Evolutionary conservation across 768 basidiomycete genomes (phyloP).

Genomic region (Hysterangium stoloniferum): DNA sequence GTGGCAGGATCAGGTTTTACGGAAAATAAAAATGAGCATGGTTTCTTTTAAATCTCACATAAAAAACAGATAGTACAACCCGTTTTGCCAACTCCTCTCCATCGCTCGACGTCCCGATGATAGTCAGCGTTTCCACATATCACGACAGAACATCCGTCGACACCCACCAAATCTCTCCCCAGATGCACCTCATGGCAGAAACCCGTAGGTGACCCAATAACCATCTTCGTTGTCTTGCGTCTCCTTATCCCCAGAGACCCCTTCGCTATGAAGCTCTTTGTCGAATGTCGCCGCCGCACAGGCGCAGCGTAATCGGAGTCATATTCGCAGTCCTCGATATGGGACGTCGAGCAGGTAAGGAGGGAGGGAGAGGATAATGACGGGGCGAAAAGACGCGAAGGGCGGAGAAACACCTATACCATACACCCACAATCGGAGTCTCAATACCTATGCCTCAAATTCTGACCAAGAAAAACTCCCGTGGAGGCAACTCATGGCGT

Average conservation of each 20-base stretch:
- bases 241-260: not conserved
- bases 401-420: too few relatives aligned
- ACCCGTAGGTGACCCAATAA: constrained; percentile 15
- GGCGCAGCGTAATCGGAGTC: not conserved
- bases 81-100: constrained; percentile 3
- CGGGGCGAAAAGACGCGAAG: too few relatives aligned
- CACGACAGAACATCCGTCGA: not conserved
- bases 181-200: constrained; percentile 17
- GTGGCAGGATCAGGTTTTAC: not conserved
- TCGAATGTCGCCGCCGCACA: constrained; percentile 3
- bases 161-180: constrained; percentile 15
- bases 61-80: too few relatives aligned
- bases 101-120: constrained; percentile 5
- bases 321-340: constrained; percentile 13
- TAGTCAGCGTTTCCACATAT: not conserved
- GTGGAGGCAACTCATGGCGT: constrained; percentile 60
- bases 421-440: too few relatives aligned
- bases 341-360: constrained; percentile 13
- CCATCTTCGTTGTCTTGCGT: constrained; percentile 13
- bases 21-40: too few relatives aligned
- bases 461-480: too few relatives aligned
- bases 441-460: too few relatives aligned
- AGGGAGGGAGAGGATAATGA: too few relatives aligned
- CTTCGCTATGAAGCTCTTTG: constrained; percentile 8
- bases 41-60: too few relatives aligned